Conservation (phyloP, 495 filamentous ascomycete genomes). For the Annulohypoxylon maeteangense region DNA sequence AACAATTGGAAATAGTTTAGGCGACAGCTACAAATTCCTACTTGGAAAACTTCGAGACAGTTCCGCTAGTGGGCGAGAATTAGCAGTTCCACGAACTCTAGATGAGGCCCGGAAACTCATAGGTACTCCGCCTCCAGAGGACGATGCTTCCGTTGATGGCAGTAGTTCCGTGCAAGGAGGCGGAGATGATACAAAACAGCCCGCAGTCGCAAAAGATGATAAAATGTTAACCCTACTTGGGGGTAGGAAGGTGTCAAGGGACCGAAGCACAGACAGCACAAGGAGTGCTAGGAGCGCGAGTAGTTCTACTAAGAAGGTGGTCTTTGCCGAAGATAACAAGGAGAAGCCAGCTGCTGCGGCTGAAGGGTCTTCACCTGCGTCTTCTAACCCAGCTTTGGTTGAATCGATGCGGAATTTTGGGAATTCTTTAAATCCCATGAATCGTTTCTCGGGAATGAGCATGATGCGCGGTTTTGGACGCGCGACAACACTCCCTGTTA, state of each 20-base stretch:
- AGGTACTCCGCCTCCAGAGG: slow-evolving; percentile 69
- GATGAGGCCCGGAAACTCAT: slow-evolving; percentile 92
- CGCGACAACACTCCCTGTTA: slow-evolving; percentile 43
- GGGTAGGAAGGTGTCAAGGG: slow-evolving; percentile 68
- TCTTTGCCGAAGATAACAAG: slow-evolving; percentile 54
- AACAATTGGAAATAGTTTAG: slow-evolving; percentile 85
- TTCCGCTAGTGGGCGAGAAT: slow-evolving; percentile 55
- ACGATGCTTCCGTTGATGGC: slow-evolving; percentile 63
- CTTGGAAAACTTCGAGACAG: slow-evolving; percentile 87
- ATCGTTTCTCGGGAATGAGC: slow-evolving; percentile 74
- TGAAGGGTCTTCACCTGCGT: slow-evolving; percentile 49
- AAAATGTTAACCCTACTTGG: slow-evolving; percentile 71
- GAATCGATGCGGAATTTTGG: slow-evolving; percentile 87
- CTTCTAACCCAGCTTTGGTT: slow-evolving; percentile 68
- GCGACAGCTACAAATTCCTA: slow-evolving; percentile 92
- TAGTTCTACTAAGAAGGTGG: slow-evolving; percentile 62
- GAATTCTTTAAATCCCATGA: slow-evolving; percentile 85
- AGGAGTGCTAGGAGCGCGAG: slow-evolving; percentile 64
- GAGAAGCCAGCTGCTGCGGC: slow-evolving; percentile 48
- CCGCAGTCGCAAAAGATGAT: slow-evolving; percentile 60
- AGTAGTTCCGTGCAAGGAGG: slow-evolving; percentile 56
- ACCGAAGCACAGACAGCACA: slow-evolving; percentile 81
- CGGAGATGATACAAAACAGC: slow-evolving; percentile 48
- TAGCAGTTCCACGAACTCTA: slow-evolving; percentile 82
- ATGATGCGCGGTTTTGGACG: slow-evolving; percentile 82